Evolutionary conservation across 2,329 filamentous ascomycete species (phyloP), one percentile per base, ranked within the genome.

Genomic region (Mollisiaceae sp.): DNA sequence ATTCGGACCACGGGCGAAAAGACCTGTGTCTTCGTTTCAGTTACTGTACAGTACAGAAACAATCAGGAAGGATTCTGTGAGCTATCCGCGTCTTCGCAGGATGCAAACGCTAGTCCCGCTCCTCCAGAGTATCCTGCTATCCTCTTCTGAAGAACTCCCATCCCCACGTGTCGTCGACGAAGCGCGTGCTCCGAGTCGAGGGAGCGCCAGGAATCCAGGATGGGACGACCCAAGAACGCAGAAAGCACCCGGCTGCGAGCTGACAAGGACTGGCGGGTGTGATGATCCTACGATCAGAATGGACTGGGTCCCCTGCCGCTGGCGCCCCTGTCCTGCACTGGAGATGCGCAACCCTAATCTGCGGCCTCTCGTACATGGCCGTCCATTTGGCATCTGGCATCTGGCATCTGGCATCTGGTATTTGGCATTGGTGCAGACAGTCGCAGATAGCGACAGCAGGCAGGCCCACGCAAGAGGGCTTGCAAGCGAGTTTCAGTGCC

Each of bases 401-500:
- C 15, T 18, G 27, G 27, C 41, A 43, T 43, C 41, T 43, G 41
- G 41, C 41, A 43, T 32, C 27, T 32, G 27, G 12, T 9, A 41
- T 9, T 9, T 41, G 38, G 11, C 8, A 47, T 4, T 3, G 8
- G 8, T 2, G 43, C 43, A 22, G 15, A n/a, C 12, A 14, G 12
- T 6, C 3, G 43, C 43, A 47, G 11, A 47, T 5, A 15, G 43
- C 43, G 20, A 18, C 8, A 22, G 43, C 15, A 47, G 20, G 15
- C n/a, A 11, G n/a, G 27, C 27, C 6, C 27, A 3, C 6, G 27
- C 27, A 32, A 50, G 32, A 35, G 50, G 50, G 24, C 50, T 54
- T 54, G 8, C 50, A 54, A 54, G 24, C 50, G 50, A 54, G 50
- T 54, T 54, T 54, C 50, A 54, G 9, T 24, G 45, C 50, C 12